phyloP scores from a whole-genome alignment of 2,329 filamentous ascomycete genomes.

The Botrytis squamosa region DNA sequence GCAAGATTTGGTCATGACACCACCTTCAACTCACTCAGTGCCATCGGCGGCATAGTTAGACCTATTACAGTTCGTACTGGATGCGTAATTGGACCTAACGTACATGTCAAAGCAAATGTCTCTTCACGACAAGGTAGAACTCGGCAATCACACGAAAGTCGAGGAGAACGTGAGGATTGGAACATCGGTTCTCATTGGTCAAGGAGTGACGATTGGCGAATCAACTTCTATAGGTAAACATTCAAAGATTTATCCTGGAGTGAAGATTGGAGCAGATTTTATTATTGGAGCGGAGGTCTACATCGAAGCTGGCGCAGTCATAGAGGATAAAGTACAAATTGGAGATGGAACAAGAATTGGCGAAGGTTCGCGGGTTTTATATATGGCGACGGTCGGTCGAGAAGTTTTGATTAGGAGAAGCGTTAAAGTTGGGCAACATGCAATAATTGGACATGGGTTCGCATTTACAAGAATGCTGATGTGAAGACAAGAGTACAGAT shows the following conservation, averaged over 20 bases:
- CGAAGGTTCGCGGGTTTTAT: not conserved
- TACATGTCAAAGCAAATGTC: not conserved
- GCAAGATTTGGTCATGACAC: not conserved
- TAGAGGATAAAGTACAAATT: not conserved
- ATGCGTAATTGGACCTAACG: not conserved
- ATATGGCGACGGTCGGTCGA: not conserved
- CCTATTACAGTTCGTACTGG: not conserved
- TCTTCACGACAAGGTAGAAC: not conserved
- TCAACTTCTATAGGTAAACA: not conserved
- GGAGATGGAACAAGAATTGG: not conserved
- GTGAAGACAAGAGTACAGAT: not conserved
- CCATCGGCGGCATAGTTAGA: not conserved
- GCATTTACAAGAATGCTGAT: not conserved
- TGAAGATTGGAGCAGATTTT: not conserved
- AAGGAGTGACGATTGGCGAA: not conserved
- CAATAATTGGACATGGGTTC: not conserved
- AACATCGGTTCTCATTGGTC: not conserved
- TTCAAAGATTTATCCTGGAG: rapidly evolving
- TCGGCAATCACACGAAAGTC: not conserved
- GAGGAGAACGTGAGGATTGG: not conserved
- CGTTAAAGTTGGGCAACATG: not conserved
- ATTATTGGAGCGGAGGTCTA: not conserved
- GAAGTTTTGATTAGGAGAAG: rapidly evolving
- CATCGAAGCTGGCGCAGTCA: not conserved
- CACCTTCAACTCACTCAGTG: not conserved